A percentile compares a stretch with the other conserved stretches of the same genome.
Conservation (phyloP, 1,284 basidiomycete genomes). For the Cystobasidiaceae sp. region DNA sequence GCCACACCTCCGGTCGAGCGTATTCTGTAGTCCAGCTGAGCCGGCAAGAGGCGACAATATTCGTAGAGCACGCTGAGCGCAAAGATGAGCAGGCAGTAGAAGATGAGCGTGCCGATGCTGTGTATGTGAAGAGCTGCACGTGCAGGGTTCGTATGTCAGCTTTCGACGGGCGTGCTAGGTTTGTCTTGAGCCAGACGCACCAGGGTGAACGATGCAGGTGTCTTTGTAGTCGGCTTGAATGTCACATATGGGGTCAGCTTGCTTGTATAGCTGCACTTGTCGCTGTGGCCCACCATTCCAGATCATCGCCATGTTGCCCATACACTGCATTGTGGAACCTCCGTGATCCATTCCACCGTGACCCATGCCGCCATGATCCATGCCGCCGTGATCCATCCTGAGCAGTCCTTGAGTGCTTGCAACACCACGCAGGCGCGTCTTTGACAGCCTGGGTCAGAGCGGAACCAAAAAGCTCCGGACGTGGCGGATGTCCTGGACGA, state of each 20-base stretch:
- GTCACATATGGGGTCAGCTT: too few relatives aligned
- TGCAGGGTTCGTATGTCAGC: not conserved
- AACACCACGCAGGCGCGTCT: not conserved
- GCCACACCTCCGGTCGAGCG: not conserved
- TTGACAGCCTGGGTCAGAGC: not conserved
- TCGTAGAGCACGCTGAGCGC: conserved; percentile 19
- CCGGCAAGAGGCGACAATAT: conserved; percentile 13
- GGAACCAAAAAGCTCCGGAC: conserved; percentile 8
- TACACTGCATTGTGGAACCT: conserved; percentile 6
- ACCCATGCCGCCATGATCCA: conserved; percentile 22
- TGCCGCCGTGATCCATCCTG: conserved; percentile 19
- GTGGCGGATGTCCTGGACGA: not conserved
- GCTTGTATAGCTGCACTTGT: not conserved
- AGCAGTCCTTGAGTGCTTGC: not conserved
- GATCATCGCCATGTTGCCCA: conserved; percentile 20
- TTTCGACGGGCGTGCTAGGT: too few relatives aligned
- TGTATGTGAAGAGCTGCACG: conserved; percentile 12
- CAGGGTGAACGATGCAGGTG: conserved; percentile 25
- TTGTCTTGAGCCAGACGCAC: too few relatives aligned
- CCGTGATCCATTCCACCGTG: conserved; percentile 20
- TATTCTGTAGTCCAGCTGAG: conserved; percentile 9
- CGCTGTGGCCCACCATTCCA: conserved; percentile 4
- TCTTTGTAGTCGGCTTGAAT: conserved; percentile 22
- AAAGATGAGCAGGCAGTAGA: conserved; percentile 25
- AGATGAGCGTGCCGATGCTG: conserved; percentile 8